Conservation (phyloP, 1,139 yeast species). For the Sugiyamaella castrensis region DNA sequence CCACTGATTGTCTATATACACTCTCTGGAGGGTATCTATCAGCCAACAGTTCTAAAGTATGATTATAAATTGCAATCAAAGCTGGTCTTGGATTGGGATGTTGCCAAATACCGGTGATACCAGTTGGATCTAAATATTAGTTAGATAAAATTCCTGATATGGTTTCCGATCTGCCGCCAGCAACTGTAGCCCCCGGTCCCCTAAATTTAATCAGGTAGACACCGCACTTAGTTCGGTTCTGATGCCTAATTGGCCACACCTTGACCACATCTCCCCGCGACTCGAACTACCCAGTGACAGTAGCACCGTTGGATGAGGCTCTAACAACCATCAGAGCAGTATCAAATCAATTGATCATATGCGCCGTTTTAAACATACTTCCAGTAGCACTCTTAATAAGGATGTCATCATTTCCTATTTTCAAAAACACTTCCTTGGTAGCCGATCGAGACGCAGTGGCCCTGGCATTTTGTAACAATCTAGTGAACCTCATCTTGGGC, state of each 20-base stretch:
- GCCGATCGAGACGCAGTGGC: conserved; percentile 25
- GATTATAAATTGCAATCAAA: conserved; percentile 63
- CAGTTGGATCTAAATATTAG: conserved; percentile 51
- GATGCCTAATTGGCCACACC: too few species aligned
- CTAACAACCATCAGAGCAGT: too few species aligned
- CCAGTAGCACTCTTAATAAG: conserved; percentile 67
- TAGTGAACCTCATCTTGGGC: conserved; percentile 41
- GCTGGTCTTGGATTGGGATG: conserved; percentile 89
- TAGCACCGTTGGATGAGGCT: too few species aligned
- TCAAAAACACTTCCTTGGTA: conserved; percentile 16
- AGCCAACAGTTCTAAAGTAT: conserved; percentile 59
- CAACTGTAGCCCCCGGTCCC: too few species aligned
- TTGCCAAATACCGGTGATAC: conserved; percentile 71
- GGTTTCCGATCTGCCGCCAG: too few species aligned
- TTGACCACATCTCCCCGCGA: too few species aligned
- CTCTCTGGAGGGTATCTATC: conserved; percentile 65
- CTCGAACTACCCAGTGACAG: too few species aligned
- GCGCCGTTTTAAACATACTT: conserved; percentile 25
- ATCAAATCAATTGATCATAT: neutral
- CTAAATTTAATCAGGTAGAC: too few species aligned
- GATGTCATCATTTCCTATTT: conserved; percentile 45
- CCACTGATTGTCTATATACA: conserved; percentile 74
- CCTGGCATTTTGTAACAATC: conserved; percentile 40
- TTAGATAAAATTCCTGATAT: neutral
- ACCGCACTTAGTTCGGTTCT: too few species aligned